phyloP scores from a whole-genome alignment of 2,329 filamentous ascomycete genomes.

The Pseudocercospora musae region DNA sequence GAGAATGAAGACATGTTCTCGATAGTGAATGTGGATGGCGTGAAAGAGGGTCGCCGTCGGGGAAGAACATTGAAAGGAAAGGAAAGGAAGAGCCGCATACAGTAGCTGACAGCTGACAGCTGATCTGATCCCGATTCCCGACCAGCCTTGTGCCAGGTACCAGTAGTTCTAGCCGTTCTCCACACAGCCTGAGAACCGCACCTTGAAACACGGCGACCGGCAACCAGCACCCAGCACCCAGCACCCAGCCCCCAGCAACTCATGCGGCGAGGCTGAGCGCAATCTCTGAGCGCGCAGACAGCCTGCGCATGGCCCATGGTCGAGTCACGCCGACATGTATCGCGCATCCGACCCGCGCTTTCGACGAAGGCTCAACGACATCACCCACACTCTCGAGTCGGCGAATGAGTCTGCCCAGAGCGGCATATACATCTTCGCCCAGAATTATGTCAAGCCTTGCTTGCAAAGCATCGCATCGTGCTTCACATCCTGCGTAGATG shows the following conservation, averaged over 20 bases:
- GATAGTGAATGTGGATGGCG: background rate
- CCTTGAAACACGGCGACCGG: background rate
- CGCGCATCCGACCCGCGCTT: conserved; percentile 74
- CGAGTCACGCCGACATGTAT: conserved; percentile 47
- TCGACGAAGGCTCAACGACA: conserved; percentile 89
- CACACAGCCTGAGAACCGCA: background rate
- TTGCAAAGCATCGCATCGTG: conserved; percentile 64
- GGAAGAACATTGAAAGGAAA: background rate
- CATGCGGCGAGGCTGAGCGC: conserved; percentile 2
- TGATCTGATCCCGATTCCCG: no score
- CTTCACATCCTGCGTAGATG: conserved; percentile 66
- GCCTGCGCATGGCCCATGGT: background rate
- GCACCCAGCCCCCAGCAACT: no score
- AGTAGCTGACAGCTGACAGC: no score
- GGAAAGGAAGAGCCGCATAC: background rate
- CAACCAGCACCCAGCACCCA: no score
- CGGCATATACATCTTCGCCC: conserved; percentile 82
- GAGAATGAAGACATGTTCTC: background rate
- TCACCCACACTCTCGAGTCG: conserved; percentile 84
- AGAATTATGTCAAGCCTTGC: conserved; percentile 80
- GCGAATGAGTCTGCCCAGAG: conserved; percentile 90
- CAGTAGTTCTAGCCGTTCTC: background rate
- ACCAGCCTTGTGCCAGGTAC: background rate
- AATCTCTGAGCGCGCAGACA: background rate
- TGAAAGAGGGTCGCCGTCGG: background rate